Evolutionary conservation across 2,329 filamentous ascomycete species (phyloP), one percentile per base, ranked within the genome.

Genomic region (Fusarium sarcochroum): DNA sequence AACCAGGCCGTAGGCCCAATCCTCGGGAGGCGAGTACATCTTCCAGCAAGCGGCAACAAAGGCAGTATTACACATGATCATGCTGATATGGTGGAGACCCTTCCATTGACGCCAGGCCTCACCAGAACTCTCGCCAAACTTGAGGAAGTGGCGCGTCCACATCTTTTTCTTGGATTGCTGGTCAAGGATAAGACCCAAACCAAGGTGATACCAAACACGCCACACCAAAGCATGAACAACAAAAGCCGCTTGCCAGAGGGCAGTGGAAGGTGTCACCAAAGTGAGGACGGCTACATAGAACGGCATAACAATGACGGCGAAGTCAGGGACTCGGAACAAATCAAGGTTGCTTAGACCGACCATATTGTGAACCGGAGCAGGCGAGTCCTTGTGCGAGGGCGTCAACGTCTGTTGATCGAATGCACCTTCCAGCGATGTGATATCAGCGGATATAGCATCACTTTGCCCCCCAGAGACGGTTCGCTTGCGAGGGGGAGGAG

Each of bases 71-170:
- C 92, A 95, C 88, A 98, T 90, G 58, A 90, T 89, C 87, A 95
- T 94, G 80, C 93, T 97, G 70, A 98, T 85, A 77, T 99, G 93
- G 75, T 98, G 98, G 75, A 97, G 89, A 32, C 92, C 93, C 81
- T 98, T 98, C 96, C 96, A 99, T 78, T 99, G 95, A 58, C 91
- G 90, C 96, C 96, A 99, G 6, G 95, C 95, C 80, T 98, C 96
- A 64, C 91, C 91, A 5, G 90, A 90, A 64, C 88, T 94, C 78
- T 98, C 96, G 65, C 96, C 96, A 75, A 91, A 98, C 79, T 99
- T 99, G 81, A 99, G 88, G 77, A 98, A 99, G 82, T 99, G 96
- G 25, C 96, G 90, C 17, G 95, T 98, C 93, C 96, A 98, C 79
- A 92, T 90, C 82, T 98, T 98, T 80, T 91, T 89, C 75, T 91